These are phyloP conservation scores for Gamarada debralockiae DNA, from an alignment of 495 filamentous ascomycete species.

Conservation along the genomic window DNA sequence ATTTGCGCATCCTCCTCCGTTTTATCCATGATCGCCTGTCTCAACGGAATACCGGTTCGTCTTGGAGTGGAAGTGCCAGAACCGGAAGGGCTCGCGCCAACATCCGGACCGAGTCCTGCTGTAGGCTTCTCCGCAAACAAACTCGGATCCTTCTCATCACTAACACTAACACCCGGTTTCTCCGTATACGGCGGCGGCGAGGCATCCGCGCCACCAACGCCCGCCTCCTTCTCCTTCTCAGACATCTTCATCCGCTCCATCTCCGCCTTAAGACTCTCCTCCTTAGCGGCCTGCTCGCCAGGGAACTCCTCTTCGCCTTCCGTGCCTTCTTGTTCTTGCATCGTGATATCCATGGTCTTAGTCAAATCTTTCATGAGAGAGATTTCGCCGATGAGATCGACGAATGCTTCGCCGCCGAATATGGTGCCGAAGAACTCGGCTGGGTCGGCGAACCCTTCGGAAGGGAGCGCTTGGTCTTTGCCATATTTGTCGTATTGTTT, in stretches of 20 bases:
- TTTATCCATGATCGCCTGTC: conserved; percentile 83
- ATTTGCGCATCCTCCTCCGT: conserved; percentile 80
- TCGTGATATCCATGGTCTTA: conserved; percentile 86
- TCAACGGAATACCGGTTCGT: conserved; percentile 60
- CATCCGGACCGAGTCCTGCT: not conserved
- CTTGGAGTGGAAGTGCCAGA: conserved; percentile 55
- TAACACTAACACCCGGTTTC: conserved; percentile 9
- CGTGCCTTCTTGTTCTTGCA: conserved; percentile 41
- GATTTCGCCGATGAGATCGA: conserved; percentile 87
- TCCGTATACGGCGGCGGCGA: conserved; percentile 2
- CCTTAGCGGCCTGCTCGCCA: conserved; percentile 41
- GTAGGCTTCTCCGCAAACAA: not conserved
- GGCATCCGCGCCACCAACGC: conserved; percentile 24
- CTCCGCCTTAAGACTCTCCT: conserved; percentile 41
- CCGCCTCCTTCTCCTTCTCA: conserved; percentile 10
- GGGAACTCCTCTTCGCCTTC: conserved; percentile 55
- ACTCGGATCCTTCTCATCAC: conserved; percentile 12
- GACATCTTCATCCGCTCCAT: conserved; percentile 6
- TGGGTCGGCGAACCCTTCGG: conserved; percentile 91
- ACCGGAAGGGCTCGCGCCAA: conserved; percentile 15
- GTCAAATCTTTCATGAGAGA: conserved; percentile 89
- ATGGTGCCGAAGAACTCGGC: conserved; percentile 98
- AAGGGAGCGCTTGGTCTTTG: conserved; percentile 85
- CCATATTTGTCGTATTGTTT: conserved; percentile 94
- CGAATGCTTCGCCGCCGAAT: conserved; percentile 94